Conservation (phyloP, 164 flowering plant species). For the Protea cynaroides region DNA sequence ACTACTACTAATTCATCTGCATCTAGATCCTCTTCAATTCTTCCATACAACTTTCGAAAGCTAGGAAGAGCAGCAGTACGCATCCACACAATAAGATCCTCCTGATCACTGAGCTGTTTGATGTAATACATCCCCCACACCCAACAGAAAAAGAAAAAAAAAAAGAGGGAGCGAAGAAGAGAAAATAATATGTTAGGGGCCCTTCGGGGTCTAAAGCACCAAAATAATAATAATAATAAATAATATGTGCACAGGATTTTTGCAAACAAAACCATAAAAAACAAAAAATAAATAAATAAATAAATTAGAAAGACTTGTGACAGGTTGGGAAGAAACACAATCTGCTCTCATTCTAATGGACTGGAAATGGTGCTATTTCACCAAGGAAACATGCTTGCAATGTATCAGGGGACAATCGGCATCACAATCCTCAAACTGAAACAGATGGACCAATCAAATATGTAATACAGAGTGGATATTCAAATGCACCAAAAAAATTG, state of each 20-base stretch:
- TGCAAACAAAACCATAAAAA: neutral
- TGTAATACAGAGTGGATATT: no score
- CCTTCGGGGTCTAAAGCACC: no score
- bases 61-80: constrained; percentile 88
- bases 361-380: neutral
- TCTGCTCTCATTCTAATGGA: neutral
- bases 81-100: constrained; percentile 95
- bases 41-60: constrained; percentile 84
- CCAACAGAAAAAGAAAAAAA: constrained; percentile 5
- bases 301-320: neutral
- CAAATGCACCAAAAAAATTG: no score
- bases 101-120: constrained; percentile 72
- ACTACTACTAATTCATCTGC: constrained; percentile 47
- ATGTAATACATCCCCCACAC: constrained; percentile 8
- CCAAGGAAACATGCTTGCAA: no score
- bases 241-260: neutral
- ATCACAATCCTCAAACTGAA: no score
- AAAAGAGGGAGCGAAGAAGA: neutral
- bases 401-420: no score
- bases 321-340: neutral
- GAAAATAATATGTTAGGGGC: neutral
- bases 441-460: no score
- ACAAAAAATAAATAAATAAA: neutral
- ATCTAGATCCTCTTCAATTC: constrained; percentile 70
- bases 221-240: no score